Conservation (phyloP, 2,329 filamentous ascomycete genomes). For the Volutella citrinella region DNA sequence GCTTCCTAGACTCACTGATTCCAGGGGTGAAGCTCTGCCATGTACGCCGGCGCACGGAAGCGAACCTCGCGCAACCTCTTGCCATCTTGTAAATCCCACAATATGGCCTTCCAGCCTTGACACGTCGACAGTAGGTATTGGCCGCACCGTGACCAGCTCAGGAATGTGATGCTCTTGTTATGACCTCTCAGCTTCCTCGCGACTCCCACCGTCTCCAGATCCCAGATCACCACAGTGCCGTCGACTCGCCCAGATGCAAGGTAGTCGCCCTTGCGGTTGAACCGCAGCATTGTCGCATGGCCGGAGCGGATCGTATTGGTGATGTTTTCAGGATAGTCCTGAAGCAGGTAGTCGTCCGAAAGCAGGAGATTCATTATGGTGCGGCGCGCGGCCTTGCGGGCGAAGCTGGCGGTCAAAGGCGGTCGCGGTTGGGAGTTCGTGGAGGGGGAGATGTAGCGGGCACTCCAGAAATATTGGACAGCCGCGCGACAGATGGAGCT, state of each 20-base stretch:
- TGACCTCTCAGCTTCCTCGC: slow-evolving; percentile 92
- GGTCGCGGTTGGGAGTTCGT: slow-evolving; percentile 18
- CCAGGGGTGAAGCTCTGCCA: slow-evolving; percentile 88
- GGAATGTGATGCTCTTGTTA: slow-evolving; percentile 86
- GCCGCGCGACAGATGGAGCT: slow-evolving; percentile 19
- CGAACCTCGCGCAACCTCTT: slow-evolving; percentile 78
- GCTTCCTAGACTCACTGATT: slow-evolving; percentile 60
- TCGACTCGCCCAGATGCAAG: slow-evolving; percentile 92
- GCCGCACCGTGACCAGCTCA: slow-evolving; percentile 93
- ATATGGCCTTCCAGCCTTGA: slow-evolving; percentile 92
- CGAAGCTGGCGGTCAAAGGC: slow-evolving; percentile 6
- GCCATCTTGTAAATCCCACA: slow-evolving; percentile 81
- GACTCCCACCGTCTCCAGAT: slow-evolving; percentile 95
- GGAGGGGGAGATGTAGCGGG: slow-evolving; percentile 13
- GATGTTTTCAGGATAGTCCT: slow-evolving; percentile 88
- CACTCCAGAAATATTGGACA: slow-evolving; percentile 20
- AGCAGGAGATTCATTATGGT: slow-evolving; percentile 55
- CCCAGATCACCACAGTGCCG: slow-evolving; percentile 93
- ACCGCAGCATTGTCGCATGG: slow-evolving; percentile 69
- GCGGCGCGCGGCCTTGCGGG: neutral
- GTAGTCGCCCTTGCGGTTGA: slow-evolving; percentile 92
- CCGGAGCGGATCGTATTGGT: slow-evolving; percentile 79
- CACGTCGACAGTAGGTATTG: slow-evolving; percentile 89
- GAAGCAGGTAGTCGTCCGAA: slow-evolving; percentile 61
- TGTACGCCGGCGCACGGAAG: slow-evolving; percentile 91